Evolutionary conservation across 2,329 filamentous ascomycete species (phyloP).

Genomic region (Sporothrix globosa): DNA sequence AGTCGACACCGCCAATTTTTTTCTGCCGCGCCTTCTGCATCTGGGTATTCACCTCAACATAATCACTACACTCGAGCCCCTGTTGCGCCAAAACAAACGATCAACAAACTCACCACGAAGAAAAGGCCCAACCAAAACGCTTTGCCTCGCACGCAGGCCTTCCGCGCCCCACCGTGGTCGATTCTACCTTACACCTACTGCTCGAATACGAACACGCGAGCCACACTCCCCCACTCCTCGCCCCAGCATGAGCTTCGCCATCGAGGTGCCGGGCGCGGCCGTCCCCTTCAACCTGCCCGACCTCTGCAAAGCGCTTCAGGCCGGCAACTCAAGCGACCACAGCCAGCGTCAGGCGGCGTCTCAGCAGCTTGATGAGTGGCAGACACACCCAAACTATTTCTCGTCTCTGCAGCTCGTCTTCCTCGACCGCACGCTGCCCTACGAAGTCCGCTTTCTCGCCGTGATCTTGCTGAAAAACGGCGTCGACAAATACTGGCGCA

Average conservation of each 20-base stretch:
- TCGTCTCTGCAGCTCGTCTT: conserved; percentile 67
- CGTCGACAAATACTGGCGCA: conserved; percentile 90
- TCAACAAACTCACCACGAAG: not conserved
- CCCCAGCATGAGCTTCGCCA: conserved; percentile 64
- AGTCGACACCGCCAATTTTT: conserved; percentile 20
- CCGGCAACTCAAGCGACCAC: conserved; percentile 65
- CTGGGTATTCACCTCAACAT: not conserved
- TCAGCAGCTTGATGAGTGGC: conserved; percentile 74
- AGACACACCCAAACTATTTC: conserved; percentile 50
- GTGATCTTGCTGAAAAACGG: conserved; percentile 96
- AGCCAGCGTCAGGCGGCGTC: conserved; percentile 67
- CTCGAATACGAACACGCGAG: too few species aligned
- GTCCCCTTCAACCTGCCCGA: conserved; percentile 67
- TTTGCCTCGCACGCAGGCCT: not conserved
- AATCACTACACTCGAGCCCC: not conserved
- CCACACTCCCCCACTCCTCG: not conserved
- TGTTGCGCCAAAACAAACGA: not conserved
- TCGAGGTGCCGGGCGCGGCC: conserved; percentile 82
- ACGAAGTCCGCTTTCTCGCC: conserved; percentile 82
- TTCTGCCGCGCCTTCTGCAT: conserved; percentile 25
- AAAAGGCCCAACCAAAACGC: not conserved
- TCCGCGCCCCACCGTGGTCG: not conserved
- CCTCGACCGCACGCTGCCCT: conserved; percentile 74
- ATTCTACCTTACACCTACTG: too few species aligned
- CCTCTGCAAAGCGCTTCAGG: conserved; percentile 66